Conservation (phyloP, 805 yeast genomes). For the Wickerhamiella lipophila region DNA sequence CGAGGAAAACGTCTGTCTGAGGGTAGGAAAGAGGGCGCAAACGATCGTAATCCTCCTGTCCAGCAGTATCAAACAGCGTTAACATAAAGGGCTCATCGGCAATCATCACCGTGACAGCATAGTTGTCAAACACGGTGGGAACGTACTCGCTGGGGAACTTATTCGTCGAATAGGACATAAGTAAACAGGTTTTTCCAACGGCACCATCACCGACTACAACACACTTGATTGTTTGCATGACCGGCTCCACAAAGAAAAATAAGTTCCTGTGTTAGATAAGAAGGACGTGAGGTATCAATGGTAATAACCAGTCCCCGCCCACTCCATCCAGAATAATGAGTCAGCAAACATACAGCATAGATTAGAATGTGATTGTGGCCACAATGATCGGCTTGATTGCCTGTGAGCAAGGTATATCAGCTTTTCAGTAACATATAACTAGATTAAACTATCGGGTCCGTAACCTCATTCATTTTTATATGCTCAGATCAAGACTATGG, state of each 20-base stretch:
- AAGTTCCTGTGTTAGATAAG: slow-evolving; percentile 3
- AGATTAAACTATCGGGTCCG: neutral
- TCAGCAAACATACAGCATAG: neutral
- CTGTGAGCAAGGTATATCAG: neutral
- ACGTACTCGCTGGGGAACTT: slow-evolving; percentile 97
- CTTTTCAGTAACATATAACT: neutral
- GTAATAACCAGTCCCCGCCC: neutral
- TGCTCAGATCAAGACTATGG: neutral
- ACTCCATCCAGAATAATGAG: neutral
- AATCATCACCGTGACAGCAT: slow-evolving; percentile 39
- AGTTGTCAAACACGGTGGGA: slow-evolving; percentile 93
- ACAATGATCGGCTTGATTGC: neutral
- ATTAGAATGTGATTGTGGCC: neutral
- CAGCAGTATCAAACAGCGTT: slow-evolving; percentile 97
- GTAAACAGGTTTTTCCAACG: slow-evolving; percentile 90
- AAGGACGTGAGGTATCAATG: neutral
- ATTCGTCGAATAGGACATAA: slow-evolving; percentile 91
- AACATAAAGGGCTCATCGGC: slow-evolving; percentile 97
- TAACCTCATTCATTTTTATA: neutral
- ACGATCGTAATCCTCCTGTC: slow-evolving; percentile 98
- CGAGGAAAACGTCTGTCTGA: slow-evolving; percentile 90
- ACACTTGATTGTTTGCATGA: slow-evolving; percentile 49
- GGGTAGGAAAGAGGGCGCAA: slow-evolving; percentile 94
- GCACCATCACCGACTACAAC: slow-evolving; percentile 99
- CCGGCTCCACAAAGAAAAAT: slow-evolving; percentile 2